Base-by-base conservation (phyloP, 495 filamentous ascomycete genomes). In the Pseudotulostoma volvatum region DNA sequence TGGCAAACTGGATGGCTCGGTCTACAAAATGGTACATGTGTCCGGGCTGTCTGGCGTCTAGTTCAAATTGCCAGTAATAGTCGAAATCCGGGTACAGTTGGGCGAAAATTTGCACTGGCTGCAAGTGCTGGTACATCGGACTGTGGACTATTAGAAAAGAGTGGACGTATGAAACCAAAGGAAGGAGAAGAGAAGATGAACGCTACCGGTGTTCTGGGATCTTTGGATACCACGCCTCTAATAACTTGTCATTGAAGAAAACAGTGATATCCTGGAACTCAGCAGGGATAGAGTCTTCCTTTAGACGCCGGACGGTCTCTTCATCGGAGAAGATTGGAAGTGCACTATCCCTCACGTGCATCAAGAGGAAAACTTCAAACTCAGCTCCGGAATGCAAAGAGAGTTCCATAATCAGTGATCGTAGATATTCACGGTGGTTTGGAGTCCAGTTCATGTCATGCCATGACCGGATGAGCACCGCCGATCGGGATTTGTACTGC, bases 21-120 rank as follows among this genome's bases (percentile, higher is more conserved):
- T 75, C 70, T 13, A 84, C 57, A 34, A 81, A 66, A 45, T 82
- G 71, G 50, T 84, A 84, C 50, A 74, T 65, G 42, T 84, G 73
- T 7, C 79, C 79, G 0, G 72, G 79, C 38, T 73, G 71, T 15
- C 81, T 69, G n/a, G 68, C 68, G 47, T 85, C 79, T 50, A 79
- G 67, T 44, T 83, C 79, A 65, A 77, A 76, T 49, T 84, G 83
- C 80, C 79, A 85, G 39, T 79, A 66, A 46, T 66, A 80, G 39
- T 80, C 76, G 42, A 80, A 84, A 39, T 82, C 70, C 0, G 77
- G 78, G 42, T 79, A 70, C 16, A 74, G 62, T 39, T 76, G 65
- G 33, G 74, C 71, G 47, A 85, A 84, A 32, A 62, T 53, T 32
- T 63, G 54, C 9, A 61, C 13, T 7, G 59, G 50, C 21, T 60